Evolutionary conservation across 1,139 yeast species (phyloP).

Genomic region (Lodderomyces margitis): DNA sequence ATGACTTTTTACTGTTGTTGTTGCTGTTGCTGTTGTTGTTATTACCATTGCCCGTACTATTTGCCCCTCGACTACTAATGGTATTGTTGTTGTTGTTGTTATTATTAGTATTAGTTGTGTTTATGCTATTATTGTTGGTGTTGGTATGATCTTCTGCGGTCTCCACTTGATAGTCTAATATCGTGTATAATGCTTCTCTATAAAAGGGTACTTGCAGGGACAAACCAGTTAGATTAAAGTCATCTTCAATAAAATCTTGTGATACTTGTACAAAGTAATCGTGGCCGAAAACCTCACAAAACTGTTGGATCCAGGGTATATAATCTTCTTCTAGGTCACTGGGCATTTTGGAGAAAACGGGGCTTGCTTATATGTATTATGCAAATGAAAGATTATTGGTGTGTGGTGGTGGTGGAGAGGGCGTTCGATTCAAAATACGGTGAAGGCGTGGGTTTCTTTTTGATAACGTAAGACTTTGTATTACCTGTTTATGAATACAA

Average conservation of each 20-base stretch:
- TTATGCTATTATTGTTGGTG: conserved; percentile 9
- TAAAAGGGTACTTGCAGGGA: conserved; percentile 85
- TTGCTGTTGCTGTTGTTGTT: conserved; percentile 1
- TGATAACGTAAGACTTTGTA: too few relatives aligned
- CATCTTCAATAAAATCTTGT: conserved; percentile 93
- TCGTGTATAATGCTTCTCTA: conserved; percentile 87
- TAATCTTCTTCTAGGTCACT: conserved; percentile 56
- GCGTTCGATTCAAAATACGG: too few relatives aligned
- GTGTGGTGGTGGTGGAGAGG: conserved; percentile 2
- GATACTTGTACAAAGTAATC: conserved; percentile 92
- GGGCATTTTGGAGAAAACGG: conserved; percentile 27
- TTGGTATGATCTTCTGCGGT: conserved; percentile 52
- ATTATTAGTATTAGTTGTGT: conserved; percentile 2
- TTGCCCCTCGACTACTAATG: conserved; percentile 4
- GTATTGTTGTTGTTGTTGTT: conserved; percentile 6
- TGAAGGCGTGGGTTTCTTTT: too few relatives aligned
- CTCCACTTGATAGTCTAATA: conserved; percentile 75
- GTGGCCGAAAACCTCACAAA: conserved; percentile 84
- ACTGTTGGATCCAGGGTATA: conserved; percentile 88
- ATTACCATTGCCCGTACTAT: conserved; percentile 8
- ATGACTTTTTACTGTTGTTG: conserved; percentile 5
- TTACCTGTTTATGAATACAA: too few relatives aligned
- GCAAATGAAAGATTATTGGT: background rate
- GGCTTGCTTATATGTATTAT: background rate
- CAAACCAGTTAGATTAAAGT: conserved; percentile 89